Base-by-base conservation (phyloP, 768 basidiomycete species). In the Lentinula guzmanii region DNA sequence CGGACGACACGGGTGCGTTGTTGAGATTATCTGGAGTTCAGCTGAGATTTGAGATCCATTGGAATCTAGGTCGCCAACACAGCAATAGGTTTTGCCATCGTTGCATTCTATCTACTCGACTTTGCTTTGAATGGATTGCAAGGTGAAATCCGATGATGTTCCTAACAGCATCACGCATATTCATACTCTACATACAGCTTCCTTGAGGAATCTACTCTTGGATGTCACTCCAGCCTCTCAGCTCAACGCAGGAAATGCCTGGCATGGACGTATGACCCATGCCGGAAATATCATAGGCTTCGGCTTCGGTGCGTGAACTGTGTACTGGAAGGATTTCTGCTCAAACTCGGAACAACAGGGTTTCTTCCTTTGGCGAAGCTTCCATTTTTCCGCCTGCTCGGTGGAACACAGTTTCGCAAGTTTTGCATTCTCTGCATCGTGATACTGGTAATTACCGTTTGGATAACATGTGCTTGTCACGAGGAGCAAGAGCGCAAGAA, bases 41-140 rank as follows among this genome's bases (percentile, higher is more conserved):
- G 5, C 16, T 28, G 11, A 15, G 5, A 31, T 46, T 10, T 34
- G n/a, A 45, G 51, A 55, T 43, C 42, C 16, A 43, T 16, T 33
- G 8, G 15, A 18, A 52, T 51, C 18, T 64, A 93, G 89, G 86
- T 83, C 16, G 75, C 82, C 42, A 84, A 80, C 65, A 85, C 82
- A 31, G 85, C 94, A 10, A 96, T 98, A 61, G 84, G 79, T 54
- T 84, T 98, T 55, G 97, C 95, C 1, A 83, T 99, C 31, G 78
- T 87, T 24, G 89, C 91, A 0, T 98, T 99, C 76, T 99, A 97
- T 70, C 72, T 95, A 52, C 80, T 99, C 37, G 97, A 99, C 73
- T 99, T 99, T 70, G 92, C 94, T n/a, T 81, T 99, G 61, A 99
- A 99, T 72, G 97, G 93, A 4, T 74, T 96, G 51, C 93, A 96